Conservation (phyloP, 768 basidiomycete genomes). For the Lepiota venenata region DNA sequence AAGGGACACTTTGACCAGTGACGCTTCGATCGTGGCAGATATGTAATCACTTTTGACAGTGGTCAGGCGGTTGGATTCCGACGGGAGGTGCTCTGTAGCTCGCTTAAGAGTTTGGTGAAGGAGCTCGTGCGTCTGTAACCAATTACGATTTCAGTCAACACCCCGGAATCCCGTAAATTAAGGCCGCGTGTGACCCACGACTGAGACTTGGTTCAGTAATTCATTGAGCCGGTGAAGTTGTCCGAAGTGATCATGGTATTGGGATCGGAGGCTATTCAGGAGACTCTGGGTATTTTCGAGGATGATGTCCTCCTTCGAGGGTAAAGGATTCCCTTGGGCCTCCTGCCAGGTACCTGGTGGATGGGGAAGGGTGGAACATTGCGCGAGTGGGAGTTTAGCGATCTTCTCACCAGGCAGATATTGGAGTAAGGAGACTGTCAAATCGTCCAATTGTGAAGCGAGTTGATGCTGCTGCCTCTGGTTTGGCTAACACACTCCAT, state of each 20-base stretch:
- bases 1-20: conserved; percentile 45
- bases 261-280: not conserved
- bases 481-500: not conserved
- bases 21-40: conserved; percentile 42
- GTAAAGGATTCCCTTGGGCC: not conserved
- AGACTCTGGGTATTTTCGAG: not conserved
- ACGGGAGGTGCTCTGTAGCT: conserved; percentile 25
- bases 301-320: not conserved
- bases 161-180: not conserved
- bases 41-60: conserved; percentile 36
- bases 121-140: not conserved
- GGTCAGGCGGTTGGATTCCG: conserved; percentile 22
- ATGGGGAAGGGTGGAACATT: too few species aligned
- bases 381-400: too few species aligned
- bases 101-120: conserved; percentile 26
- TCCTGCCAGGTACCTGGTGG: too few species aligned
- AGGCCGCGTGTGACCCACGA: not conserved
- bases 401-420: not conserved
- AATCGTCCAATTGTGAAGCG: not conserved
- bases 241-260: not conserved
- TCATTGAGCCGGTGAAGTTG: not conserved
- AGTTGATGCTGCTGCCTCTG: not conserved
- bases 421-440: not conserved
- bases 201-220: not conserved
- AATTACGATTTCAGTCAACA: not conserved